phyloP scores from a whole-genome alignment of 495 filamentous ascomycete genomes.

The Chaetomidium leptoderma region DNA sequence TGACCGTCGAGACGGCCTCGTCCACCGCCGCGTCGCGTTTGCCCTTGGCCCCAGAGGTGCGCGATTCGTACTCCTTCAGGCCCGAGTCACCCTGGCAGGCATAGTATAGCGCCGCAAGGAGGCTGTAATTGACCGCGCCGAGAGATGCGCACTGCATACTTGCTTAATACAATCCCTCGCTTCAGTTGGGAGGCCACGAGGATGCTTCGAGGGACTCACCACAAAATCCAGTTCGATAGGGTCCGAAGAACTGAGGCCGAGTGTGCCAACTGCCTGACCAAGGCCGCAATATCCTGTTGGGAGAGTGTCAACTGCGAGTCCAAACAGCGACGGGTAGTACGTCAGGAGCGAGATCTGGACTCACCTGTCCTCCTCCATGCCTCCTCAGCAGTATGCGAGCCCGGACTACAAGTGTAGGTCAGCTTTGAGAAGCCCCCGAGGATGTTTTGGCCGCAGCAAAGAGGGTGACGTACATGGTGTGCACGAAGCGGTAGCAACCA shows the following conservation, averaged over 20 bases:
- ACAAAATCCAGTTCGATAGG: slow-evolving; percentile 59
- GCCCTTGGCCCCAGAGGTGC: slow-evolving; percentile 31
- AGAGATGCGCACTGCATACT: slow-evolving; percentile 64
- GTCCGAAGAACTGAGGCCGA: slow-evolving; percentile 50
- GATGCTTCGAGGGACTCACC: slow-evolving; percentile 30
- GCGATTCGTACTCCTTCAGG: slow-evolving; percentile 50
- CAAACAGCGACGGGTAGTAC: neutral
- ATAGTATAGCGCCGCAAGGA: slow-evolving; percentile 67
- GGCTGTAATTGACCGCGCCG: slow-evolving; percentile 63
- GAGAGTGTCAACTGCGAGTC: neutral
- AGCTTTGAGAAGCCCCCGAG: slow-evolving; percentile 3
- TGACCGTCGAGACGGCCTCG: slow-evolving; percentile 37
- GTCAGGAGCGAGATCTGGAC: neutral
- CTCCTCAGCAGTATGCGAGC: slow-evolving; percentile 48
- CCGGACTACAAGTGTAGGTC: slow-evolving; percentile 35
- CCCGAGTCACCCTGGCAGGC: slow-evolving; percentile 69
- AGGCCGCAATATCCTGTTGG: slow-evolving; percentile 58
- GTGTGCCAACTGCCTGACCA: slow-evolving; percentile 51
- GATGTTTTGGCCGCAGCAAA: too few relatives aligned
- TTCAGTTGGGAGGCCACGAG: neutral
- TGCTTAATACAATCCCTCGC: neutral
- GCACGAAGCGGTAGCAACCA: slow-evolving; percentile 66
- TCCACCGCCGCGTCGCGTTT: slow-evolving; percentile 32
- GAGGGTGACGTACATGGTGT: slow-evolving; percentile 55
- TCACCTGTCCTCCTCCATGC: slow-evolving; percentile 59